Evolutionary conservation across 345 rosid species (phyloP), one percentile per base, ranked within the genome.

Genomic region (Eutrema japonicum): DNA sequence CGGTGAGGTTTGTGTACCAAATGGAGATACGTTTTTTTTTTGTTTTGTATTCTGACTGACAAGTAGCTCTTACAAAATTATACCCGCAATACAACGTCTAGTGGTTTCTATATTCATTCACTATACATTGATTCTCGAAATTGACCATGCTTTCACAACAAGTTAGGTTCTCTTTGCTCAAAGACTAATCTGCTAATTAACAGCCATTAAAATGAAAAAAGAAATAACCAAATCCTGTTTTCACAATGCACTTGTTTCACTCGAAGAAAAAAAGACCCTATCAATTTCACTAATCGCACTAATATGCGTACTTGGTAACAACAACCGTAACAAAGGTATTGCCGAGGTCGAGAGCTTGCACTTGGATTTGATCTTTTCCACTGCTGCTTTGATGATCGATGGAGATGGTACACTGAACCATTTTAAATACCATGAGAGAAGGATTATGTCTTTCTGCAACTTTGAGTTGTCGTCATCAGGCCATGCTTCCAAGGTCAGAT

Each of bases 381-480:
- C 66, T 1, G 81, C 78, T 59, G 73, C 71, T 81, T 82, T 78
- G 59, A 87, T 79, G 52, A 77, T 72, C 11, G 87, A 73, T 4
- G 91, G 85, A 61, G 91, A 72, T 13, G 96, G 92, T n/a, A 92
- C 79, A 2, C 85, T 82, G 61, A 77, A 88, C 98, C 96, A 90
- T 75, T 83, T 88, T 16, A 95, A 83, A 80, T 90, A 89, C 98
- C 97, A 87, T 30, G 98, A 83, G 52, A 90, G 88, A 47, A 85
- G 72, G 40, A 82, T 46, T 36, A 73, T 57, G 50, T 79, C 82
- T 59, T 72, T 83, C 52, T 74, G 68, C 55, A 67, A 73, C 29
- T 14, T 56, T 58, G 86, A 67, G 30, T 42, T 45, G 36, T 65
- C 51, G 10, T 81, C 74, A 18, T 45, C 30, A n/a, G 96, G 88